Percentiles rank a stretch among this genome's conserved stretches.
Conservation (phyloP, 805 yeast genomes). For the Candida michaelii region DNA sequence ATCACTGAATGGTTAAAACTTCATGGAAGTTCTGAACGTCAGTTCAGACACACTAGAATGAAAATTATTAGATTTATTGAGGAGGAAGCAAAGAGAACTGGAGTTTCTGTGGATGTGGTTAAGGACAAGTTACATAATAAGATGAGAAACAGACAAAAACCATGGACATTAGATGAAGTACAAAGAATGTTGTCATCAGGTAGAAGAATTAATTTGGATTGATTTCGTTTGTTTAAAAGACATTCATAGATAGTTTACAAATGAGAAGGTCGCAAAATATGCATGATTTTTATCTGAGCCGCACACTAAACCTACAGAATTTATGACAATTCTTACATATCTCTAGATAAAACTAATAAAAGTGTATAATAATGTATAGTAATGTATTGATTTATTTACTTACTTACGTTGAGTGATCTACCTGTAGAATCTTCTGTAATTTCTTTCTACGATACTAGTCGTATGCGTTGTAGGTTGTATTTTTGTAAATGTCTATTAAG, state of each 20-base stretch:
- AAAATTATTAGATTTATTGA: conserved; percentile 30
- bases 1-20: conserved; percentile 31
- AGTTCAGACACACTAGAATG: conserved; percentile 27
- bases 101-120: conserved; percentile 19
- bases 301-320: too few species aligned
- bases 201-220: conserved; percentile 22
- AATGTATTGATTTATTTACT: not conserved
- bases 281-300: too few species aligned
- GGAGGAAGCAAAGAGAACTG: conserved; percentile 25
- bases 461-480: too few species aligned
- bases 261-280: too few species aligned
- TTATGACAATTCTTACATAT: too few species aligned
- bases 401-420: not conserved
- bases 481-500: too few species aligned
- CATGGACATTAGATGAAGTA: conserved; percentile 35
- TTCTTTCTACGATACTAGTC: too few species aligned
- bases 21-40: conserved; percentile 30
- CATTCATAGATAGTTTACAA: too few species aligned
- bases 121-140: conserved; percentile 28
- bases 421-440: too few species aligned
- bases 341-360: too few species aligned
- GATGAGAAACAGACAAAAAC: conserved; percentile 28
- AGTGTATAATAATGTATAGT: not conserved
- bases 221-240: too few species aligned
- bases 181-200: conserved; percentile 31